These are phyloP conservation scores for Ascochyta lentis DNA, from an alignment of 2,329 filamentous ascomycete species.

Conservation along the genomic window DNA sequence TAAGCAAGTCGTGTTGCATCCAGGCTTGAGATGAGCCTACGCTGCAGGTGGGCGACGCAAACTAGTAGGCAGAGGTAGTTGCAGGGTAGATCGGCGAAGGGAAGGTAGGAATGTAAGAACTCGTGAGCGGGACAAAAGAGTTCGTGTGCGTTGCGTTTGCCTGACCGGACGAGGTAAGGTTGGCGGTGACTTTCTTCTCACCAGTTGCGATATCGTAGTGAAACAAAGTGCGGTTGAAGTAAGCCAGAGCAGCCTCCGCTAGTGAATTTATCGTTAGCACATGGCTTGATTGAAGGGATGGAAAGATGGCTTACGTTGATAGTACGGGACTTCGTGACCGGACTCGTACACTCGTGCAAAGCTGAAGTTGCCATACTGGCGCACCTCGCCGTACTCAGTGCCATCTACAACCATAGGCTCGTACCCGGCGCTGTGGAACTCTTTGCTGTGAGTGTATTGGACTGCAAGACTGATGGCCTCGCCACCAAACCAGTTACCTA, in stretches of 20 bases:
- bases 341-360: conserved; percentile 61
- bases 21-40: neutral
- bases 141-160: conserved; percentile 51
- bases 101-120: conserved; percentile 13
- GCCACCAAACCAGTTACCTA: conserved; percentile 63
- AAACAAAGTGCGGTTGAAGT: conserved; percentile 49
- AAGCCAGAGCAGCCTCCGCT: conserved; percentile 42
- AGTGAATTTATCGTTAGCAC: neutral
- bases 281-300: no score
- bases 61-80: conserved; percentile 15
- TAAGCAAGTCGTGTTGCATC: no score
- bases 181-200: conserved; percentile 40
- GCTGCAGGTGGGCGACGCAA: neutral
- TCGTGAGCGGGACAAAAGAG: conserved; percentile 44
- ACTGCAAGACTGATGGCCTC: conserved; percentile 70
- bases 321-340: conserved; percentile 59
- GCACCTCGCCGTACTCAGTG: conserved; percentile 66
- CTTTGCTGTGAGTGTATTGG: conserved; percentile 55
- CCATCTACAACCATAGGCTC: conserved; percentile 72
- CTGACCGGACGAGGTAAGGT: conserved; percentile 40
- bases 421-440: conserved; percentile 73
- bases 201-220: conserved; percentile 48
- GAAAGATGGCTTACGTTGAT: conserved; percentile 40
- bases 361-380: conserved; percentile 74
- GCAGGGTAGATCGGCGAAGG: conserved; percentile 25